Base-by-base conservation (phyloP, 768 basidiomycete species). In the Leccinum subtestaceum region DNA sequence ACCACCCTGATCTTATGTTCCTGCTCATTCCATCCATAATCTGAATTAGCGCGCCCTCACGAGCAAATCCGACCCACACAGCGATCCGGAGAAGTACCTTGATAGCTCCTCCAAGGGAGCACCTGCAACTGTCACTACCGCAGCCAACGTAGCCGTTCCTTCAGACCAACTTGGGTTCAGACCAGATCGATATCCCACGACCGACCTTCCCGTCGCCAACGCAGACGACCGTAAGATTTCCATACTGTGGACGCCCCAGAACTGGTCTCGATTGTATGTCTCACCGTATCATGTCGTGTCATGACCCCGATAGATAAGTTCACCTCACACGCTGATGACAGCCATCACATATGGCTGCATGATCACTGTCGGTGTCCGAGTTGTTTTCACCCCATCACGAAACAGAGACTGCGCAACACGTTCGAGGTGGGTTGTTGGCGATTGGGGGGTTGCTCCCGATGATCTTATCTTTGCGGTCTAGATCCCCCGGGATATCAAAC, bases 351-450 rank as follows among this genome's bases (percentile, higher is more conserved):
- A 43, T 97, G 93, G 90, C 76, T 98, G 23, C 80, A 93, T 47
- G 96, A 98, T 68, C 95, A 98, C 64, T 98, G 96, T 70, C 81
- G 94, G 34, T 97, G 94, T 71, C 76, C 88, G 5, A 76, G 84
- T 52, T 96, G 94, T 72, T 95, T 91, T 68, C 95, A 98, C 72
- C 77, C 87, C 0, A 70, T 86, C 60, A 98, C 95, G 17, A 95
- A 93, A 68, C 96, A 98, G 72, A 81, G 95, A n/a, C 73, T 98
- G 10, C 76, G 93, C 53, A 87, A 91, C 67, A 93, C 95, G 1
- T 93, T 89, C 63, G 86, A 91, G 62, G 95, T 89, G 64, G 29
- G 80, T 62, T 7, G 5, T 50, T 32, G 5, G 23, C 21, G 13
- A 17, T 12, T 5, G 9, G 17, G 54, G 54, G 27, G 7, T 13